These are phyloP conservation scores for Pelargonium australe DNA, from an alignment of 441 rosid species.

Conservation along the genomic window DNA sequence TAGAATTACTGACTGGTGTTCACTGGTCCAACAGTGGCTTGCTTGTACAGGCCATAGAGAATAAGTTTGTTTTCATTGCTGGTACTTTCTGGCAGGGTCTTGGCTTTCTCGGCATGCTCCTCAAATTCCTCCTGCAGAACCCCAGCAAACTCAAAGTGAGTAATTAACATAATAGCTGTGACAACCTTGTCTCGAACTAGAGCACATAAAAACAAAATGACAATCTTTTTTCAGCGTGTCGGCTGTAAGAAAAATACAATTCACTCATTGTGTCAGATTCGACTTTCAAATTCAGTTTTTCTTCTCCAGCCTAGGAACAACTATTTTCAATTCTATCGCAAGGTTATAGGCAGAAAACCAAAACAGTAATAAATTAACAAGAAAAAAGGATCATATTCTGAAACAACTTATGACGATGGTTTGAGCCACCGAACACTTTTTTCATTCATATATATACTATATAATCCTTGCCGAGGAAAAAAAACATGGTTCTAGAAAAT, in stretches of 20 bases:
- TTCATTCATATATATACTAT: too few relatives aligned
- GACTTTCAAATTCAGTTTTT: too few relatives aligned
- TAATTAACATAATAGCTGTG: not conserved
- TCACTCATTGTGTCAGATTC: too few relatives aligned
- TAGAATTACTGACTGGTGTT: slow-evolving; percentile 47
- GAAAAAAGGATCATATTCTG: too few relatives aligned
- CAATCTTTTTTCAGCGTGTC: too few relatives aligned
- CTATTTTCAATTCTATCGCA: not conserved
- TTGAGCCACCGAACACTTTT: too few relatives aligned
- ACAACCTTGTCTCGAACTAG: not conserved
- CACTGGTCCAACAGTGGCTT: slow-evolving; percentile 73
- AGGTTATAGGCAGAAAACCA: not conserved
- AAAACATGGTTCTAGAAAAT: too few relatives aligned
- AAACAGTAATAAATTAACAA: too few relatives aligned
- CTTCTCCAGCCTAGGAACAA: not conserved
- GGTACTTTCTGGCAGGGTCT: slow-evolving; percentile 49
- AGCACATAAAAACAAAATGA: too few relatives aligned
- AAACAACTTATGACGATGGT: too few relatives aligned
- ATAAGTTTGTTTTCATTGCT: slow-evolving; percentile 70
- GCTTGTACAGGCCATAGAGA: slow-evolving; percentile 86
- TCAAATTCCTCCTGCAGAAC: slow-evolving; percentile 69
- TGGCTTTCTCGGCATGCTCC: slow-evolving; percentile 66
- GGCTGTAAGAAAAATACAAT: too few relatives aligned
- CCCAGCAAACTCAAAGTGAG: not conserved
- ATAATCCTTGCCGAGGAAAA: too few relatives aligned